Evolutionary conservation across 768 basidiomycete species (phyloP).

Genomic region (Macrolepiota fuliginosa): DNA sequence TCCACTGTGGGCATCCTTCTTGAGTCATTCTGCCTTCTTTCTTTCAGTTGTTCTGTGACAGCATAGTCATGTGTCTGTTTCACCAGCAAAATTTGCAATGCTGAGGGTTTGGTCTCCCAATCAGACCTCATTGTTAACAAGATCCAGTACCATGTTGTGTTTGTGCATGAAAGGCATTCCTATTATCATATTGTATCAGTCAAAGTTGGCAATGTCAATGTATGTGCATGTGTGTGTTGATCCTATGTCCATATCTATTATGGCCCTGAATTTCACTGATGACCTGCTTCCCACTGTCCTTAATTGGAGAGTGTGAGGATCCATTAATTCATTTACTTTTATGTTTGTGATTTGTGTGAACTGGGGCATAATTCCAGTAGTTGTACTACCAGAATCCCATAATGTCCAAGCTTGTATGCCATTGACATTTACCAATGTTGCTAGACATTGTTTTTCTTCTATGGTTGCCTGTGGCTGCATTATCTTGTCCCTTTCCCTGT

Average conservation of each 20-base stretch:
- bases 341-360: slow-evolving; percentile 18
- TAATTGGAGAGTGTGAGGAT: slow-evolving; percentile 25
- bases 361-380: slow-evolving; percentile 16
- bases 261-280: slow-evolving; percentile 24
- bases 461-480: not conserved
- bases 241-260: not conserved
- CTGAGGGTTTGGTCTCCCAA: slow-evolving; percentile 10
- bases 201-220: slow-evolving; percentile 33
- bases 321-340: slow-evolving; percentile 7
- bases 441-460: slow-evolving; percentile 15
- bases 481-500: not conserved
- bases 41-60: slow-evolving; percentile 7
- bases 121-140: slow-evolving; percentile 16
- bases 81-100: not conserved
- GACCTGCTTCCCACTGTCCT: slow-evolving; percentile 29
- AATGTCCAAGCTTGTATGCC: slow-evolving; percentile 18
- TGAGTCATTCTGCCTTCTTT: not conserved
- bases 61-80: not conserved
- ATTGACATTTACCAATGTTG: slow-evolving; percentile 10
- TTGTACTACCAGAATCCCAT: slow-evolving; percentile 23
- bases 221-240: no score
- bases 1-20: no score
- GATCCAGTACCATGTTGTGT: slow-evolving; percentile 23
- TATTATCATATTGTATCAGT: slow-evolving; percentile 33
- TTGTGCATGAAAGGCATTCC: slow-evolving; percentile 31